A percentile compares a stretch with the other conserved stretches of the same genome.
phyloP scores from a whole-genome alignment of 2,329 filamentous ascomycete genomes.

The Fusarium cicatricum region DNA sequence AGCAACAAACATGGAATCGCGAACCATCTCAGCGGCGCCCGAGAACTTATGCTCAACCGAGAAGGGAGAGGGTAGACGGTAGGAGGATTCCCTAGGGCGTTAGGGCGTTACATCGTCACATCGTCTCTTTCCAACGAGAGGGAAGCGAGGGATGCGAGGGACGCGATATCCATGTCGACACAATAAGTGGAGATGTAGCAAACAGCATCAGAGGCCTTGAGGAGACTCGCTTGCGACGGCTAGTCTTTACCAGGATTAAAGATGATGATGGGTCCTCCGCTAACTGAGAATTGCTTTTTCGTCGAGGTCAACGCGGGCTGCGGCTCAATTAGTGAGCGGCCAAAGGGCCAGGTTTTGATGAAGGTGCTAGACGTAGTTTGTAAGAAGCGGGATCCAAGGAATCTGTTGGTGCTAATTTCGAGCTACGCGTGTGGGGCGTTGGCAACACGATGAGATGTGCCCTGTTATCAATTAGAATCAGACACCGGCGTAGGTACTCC shows the following conservation, averaged over 20 bases:
- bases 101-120: constrained; percentile 1
- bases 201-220: not conserved
- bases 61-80: not conserved
- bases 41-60: constrained; percentile 17
- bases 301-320: constrained; percentile 29
- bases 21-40: constrained; percentile 37
- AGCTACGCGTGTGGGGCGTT: constrained; percentile 19
- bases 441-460: constrained; percentile 14
- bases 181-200: constrained; percentile 2
- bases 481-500: constrained; percentile 20
- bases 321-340: constrained; percentile 29
- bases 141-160: constrained; percentile 11
- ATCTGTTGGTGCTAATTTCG: constrained; percentile 15
- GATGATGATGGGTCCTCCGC: not conserved
- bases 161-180: constrained; percentile 1
- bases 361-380: constrained; percentile 12
- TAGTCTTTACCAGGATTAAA: not conserved
- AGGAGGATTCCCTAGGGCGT: constrained; percentile 2
- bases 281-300: constrained; percentile 15
- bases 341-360: constrained; percentile 27
- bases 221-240: constrained; percentile 5
- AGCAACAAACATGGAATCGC: constrained; percentile 19
- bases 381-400: constrained; percentile 22
- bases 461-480: constrained; percentile 23
- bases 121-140: constrained; percentile 8